phyloP scores from a whole-genome alignment of 169 alveolate genomes.

The Eimeria acervulina region DNA sequence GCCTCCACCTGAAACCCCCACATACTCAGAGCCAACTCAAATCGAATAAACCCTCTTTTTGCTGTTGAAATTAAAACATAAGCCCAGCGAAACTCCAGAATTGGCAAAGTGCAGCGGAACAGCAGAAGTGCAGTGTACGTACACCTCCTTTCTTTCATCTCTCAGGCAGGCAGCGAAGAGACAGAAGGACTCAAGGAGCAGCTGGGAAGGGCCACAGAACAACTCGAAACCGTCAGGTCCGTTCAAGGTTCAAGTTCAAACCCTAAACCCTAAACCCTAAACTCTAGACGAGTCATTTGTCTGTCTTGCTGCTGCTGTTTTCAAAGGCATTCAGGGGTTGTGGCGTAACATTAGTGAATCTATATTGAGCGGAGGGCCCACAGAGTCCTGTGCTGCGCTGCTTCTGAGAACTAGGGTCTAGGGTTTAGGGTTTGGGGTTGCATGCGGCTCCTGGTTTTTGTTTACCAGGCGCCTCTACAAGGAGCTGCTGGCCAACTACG shows the following conservation, averaged over 20 bases:
- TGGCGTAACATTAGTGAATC: not conserved
- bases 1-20: not conserved
- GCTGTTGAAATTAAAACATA: not conserved
- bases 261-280: constrained; percentile 5
- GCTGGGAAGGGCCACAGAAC: constrained; percentile 8
- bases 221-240: constrained; percentile 55
- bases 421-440: not conserved
- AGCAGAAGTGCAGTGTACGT: not conserved
- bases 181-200: constrained; percentile 20
- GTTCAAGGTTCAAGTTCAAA: not conserved
- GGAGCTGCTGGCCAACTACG: not conserved
- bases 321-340: not conserved
- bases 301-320: not conserved
- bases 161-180: constrained; percentile 44
- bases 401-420: not conserved
- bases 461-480: constrained; percentile 5
- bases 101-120: not conserved
- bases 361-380: too few species aligned
- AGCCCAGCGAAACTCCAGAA: not conserved
- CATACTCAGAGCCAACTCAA: not conserved
- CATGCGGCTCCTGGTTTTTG: not conserved
- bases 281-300: not conserved
- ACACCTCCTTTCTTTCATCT: not conserved
- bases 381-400: not conserved
- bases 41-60: not conserved